Conservation (phyloP, 2,329 filamentous ascomycete species). For the Cryphonectria carpinicola region DNA sequence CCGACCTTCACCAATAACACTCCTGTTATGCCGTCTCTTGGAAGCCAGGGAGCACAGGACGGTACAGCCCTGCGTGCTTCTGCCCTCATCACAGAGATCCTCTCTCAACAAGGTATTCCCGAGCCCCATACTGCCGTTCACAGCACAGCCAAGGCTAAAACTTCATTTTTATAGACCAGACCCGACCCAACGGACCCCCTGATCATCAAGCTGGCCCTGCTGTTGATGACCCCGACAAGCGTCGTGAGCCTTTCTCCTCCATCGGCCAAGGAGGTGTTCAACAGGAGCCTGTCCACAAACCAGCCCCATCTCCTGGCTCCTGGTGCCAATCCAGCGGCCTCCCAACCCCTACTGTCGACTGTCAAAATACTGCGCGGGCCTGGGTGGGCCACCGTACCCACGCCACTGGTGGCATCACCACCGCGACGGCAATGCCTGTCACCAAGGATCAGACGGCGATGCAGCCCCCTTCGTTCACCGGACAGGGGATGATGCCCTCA, state of each 20-base stretch:
- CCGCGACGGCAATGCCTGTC: not conserved
- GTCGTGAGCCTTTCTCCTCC: not conserved
- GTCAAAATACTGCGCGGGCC: not conserved
- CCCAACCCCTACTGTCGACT: not conserved
- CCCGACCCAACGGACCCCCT: not conserved
- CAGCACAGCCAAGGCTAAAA: not conserved
- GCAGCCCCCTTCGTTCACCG: not conserved
- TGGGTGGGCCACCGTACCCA: not conserved
- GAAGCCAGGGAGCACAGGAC: not conserved
- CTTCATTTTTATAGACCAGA: not conserved
- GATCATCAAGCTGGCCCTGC: not conserved
- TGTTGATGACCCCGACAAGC: not conserved
- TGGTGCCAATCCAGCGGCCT: not conserved
- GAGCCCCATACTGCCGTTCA: not conserved
- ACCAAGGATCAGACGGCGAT: not conserved
- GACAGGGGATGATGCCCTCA: not conserved
- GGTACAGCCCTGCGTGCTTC: not conserved
- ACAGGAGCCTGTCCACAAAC: not conserved
- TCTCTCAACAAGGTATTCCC: not conserved
- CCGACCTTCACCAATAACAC: not conserved
- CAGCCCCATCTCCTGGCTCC: not conserved
- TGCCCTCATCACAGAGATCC: not conserved
- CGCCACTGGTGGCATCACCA: not conserved
- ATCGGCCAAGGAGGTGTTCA: not conserved
- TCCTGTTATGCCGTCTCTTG: not conserved